A percentile compares a stretch with the other conserved stretches of the same genome.
Conservation (phyloP, 306 rosid species). For the Styphnolobium japonicum region DNA sequence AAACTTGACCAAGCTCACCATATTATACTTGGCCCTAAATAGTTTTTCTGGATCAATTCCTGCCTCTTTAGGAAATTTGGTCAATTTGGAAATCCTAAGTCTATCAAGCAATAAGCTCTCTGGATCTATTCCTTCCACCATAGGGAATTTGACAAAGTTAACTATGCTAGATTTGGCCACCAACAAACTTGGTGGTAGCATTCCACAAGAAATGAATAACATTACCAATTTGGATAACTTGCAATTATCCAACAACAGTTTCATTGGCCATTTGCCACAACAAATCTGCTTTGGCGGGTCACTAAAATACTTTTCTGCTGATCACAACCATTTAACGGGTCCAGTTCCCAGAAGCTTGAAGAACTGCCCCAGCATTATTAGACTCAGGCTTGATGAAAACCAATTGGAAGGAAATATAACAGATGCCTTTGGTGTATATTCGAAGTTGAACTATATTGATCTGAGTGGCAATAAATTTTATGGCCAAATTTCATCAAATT, state of each 20-base stretch:
- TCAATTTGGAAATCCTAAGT: background rate
- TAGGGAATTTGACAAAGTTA: conserved; percentile 30
- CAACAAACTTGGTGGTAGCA: conserved; percentile 25
- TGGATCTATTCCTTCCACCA: conserved; percentile 30
- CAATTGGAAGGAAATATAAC: conserved; percentile 27
- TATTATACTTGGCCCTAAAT: background rate
- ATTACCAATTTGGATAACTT: background rate
- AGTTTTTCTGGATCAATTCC: background rate
- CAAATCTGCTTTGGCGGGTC: background rate
- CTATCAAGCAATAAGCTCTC: conserved; percentile 21
- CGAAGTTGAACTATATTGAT: background rate
- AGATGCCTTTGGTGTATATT: conserved; percentile 19
- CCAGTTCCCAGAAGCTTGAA: background rate
- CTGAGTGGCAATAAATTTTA: conserved; percentile 19
- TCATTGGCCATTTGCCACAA: background rate
- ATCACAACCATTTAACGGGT: background rate
- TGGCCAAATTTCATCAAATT: background rate
- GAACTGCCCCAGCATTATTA: background rate
- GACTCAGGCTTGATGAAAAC: conserved; percentile 24
- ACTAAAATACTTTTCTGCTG: background rate
- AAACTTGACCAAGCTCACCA: background rate
- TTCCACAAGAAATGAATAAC: conserved; percentile 14
- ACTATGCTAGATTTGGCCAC: background rate
- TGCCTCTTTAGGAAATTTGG: conserved; percentile 24
- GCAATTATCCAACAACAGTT: background rate